Evolutionary conservation across 2,329 filamentous ascomycete genomes (phyloP), one percentile per base, ranked within the genome.

Genomic region (Polychaeton citri): DNA sequence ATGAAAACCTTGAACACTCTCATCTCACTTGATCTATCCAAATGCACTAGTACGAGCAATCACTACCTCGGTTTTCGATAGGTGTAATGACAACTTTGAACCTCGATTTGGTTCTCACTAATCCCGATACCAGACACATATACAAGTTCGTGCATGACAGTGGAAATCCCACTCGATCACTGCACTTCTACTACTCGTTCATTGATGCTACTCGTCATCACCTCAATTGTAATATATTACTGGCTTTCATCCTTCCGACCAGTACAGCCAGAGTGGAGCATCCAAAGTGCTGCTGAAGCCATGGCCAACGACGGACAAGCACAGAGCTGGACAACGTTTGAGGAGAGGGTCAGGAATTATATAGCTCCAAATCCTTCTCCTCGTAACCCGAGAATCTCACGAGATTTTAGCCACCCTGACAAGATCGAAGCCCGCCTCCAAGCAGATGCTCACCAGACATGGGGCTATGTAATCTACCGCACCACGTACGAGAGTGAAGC

Each of bases 401-500:
- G 35, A 38, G 10, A 38, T 3, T 19, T 17, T 18, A 41, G 30
- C 18, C 19, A 28, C 30, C 33, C 42, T 13, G 42, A 44, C 31
- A 17, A 19, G 32, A 44, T 42, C 33, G 38, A 44, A 21, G 35
- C 21, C 16, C 12, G 20, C 8, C 33, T 36, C 18, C 31, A 36
- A 32, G 30, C 10, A 5, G 34, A 41, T n/a, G 33, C 34, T 5
- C 41, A 46, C 33, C 24, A 33, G 6, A 41, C 34, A 17, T 45
- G 39, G 41, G 44, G 43, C 21, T 45, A 33, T 13, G 41, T 47
- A 6, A 41, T 47, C 34, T 45, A 47, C 18, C 38, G 44, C 10
- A 37, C 28, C 10, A 45, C 41, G 2, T 47, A 43, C 36, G 20
- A 33, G 13, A 38, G 33, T 21, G 35, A 43, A 15, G 32, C 30